Percentiles rank a stretch among this genome's conserved stretches.
Evolutionary conservation across 1,139 yeast genomes (phyloP).

Genomic region (Williopsis jadinii): DNA sequence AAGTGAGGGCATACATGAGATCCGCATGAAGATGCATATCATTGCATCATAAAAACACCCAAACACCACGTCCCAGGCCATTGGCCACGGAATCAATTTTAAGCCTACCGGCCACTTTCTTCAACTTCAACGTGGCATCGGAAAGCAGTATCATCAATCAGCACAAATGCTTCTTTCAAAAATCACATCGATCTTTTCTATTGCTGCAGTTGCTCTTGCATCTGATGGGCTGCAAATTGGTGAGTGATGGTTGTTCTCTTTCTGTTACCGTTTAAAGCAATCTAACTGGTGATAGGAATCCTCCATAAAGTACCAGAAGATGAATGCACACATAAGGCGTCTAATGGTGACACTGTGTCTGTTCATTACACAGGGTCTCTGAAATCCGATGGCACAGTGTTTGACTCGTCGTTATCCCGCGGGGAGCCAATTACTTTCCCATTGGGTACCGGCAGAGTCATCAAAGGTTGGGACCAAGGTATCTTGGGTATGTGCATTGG

Average conservation of each 20-base stretch:
- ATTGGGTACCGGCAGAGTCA: conserved; percentile 95
- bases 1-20: too few species aligned
- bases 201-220: conserved; percentile 4
- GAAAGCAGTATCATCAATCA: too few species aligned
- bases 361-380: conserved; percentile 94
- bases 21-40: too few species aligned
- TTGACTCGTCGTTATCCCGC: conserved; percentile 91
- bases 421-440: conserved; percentile 89
- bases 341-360: conserved; percentile 54
- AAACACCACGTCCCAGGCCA: too few species aligned
- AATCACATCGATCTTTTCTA: neutral
- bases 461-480: conserved; percentile 92
- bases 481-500: conserved; percentile 89
- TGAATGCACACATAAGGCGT: conserved; percentile 50
- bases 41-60: too few species aligned
- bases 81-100: too few species aligned
- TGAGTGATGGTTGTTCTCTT: neutral
- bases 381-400: conserved; percentile 80
- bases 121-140: too few species aligned
- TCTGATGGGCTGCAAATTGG: conserved; percentile 22
- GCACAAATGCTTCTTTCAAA: too few species aligned
- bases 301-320: conserved; percentile 38
- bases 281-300: conserved; percentile 23
- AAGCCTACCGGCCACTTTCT: too few species aligned
- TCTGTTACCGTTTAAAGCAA: too few species aligned